Evolutionary conservation across 2,329 filamentous ascomycete genomes (phyloP).

Genomic region (Ceratocystiopsis minuta): DNA sequence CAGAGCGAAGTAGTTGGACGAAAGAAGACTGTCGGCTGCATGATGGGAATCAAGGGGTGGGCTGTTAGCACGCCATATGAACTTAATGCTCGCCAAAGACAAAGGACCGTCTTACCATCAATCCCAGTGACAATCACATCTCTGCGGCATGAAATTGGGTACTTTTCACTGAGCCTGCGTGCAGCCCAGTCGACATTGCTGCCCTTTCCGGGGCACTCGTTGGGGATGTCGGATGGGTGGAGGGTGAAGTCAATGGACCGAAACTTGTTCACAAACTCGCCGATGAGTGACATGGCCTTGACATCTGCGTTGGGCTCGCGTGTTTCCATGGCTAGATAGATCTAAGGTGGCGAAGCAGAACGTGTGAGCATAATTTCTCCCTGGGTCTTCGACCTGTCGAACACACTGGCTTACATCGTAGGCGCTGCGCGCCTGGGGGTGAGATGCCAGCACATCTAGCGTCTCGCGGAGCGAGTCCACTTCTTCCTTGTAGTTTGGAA

Average conservation of each 20-base stretch:
- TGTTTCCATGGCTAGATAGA: conserved; percentile 57
- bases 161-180: conserved; percentile 44
- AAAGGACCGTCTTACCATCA: conserved; percentile 36
- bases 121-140: conserved; percentile 54
- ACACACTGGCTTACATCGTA: conserved; percentile 44
- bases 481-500: conserved; percentile 62
- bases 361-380: no score
- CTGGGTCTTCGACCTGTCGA: neutral
- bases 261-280: conserved; percentile 46
- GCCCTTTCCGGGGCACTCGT: conserved; percentile 55
- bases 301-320: conserved; percentile 41
- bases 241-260: conserved; percentile 48
- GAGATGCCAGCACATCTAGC: conserved; percentile 48
- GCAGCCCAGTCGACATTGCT: conserved; percentile 59
- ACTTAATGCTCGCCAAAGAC: neutral
- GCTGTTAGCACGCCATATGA: neutral
- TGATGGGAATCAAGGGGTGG: neutral
- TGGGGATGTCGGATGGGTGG: conserved; percentile 46
- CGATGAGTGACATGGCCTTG: conserved; percentile 45
- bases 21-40: conserved; percentile 54
- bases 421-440: conserved; percentile 40
- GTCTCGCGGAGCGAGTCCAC: conserved; percentile 50
- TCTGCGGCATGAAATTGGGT: conserved; percentile 31
- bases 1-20: conserved; percentile 46
- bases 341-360: conserved; percentile 20